Evolutionary conservation across 2,329 filamentous ascomycete genomes (phyloP), one percentile per base, ranked within the genome.

Genomic region (Dothiorella sarmentorum): DNA sequence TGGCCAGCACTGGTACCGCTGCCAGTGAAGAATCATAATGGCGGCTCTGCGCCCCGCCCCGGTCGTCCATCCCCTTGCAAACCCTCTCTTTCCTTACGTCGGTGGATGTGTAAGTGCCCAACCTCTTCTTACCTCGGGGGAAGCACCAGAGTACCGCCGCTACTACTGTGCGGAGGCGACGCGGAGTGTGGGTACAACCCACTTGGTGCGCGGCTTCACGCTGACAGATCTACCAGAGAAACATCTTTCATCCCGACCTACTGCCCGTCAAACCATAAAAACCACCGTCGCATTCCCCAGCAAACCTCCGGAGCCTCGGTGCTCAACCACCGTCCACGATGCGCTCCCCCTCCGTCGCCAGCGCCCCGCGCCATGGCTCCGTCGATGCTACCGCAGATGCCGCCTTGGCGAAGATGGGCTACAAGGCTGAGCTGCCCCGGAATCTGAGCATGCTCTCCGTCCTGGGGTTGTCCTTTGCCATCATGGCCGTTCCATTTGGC

Each of bases 401-500:
- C 61, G 81, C 82, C 55, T 77, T 87, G 66, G 84, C 81, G 61
- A 80, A 79, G 64, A 84, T 89, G 84, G 86, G 86, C 55, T 89
- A 89, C 76, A 82, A 82, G 72, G 78, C 80, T 56, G 86, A 89
- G 68, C 69, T 90, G 42, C 85, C 86, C 15, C 79, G 86, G 61
- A 85, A 83, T 64, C 70, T 89, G 62, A 85, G 82, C 68, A 89
- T 89, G 85, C 71, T 89, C 66, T 86, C 83, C 66, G 83, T 90
- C 26, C 75, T 90, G 43, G 87, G 87, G 52, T 67, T 86, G 73
- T 80, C 85, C 43, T 90, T 90, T 68, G 87, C 86, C 53, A 89
- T 90, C 70, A 89, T 90, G 85, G 86, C 86, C 10, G 85, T 85
- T 10, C 85, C 85, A 0, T 88, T 85, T 64, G 86, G 86, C 33